phyloP scores from a whole-genome alignment of 75 land plant species.

The Pinus taeda region DNA sequence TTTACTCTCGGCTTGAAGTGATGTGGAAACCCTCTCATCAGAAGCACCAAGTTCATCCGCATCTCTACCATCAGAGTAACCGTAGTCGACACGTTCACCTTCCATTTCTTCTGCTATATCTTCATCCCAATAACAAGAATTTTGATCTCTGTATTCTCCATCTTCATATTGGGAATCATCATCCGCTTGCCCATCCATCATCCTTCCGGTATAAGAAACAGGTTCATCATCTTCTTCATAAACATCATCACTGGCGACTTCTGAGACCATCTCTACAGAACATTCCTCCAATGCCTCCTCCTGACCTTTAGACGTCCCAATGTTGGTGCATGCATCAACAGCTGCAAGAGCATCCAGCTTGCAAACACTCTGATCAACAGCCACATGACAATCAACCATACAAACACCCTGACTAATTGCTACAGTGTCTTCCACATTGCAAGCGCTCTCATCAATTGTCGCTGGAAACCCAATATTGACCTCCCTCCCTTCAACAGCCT shows the following conservation, averaged over 20 bases:
- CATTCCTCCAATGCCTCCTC: constrained; percentile 6
- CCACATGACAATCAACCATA: no score
- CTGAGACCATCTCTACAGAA: background rate
- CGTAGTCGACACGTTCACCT: constrained; percentile 44
- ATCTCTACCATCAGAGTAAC: constrained; percentile 31
- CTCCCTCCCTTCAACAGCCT: no score
- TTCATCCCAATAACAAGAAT: constrained; percentile 25
- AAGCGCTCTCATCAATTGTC: no score
- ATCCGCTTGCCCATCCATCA: background rate
- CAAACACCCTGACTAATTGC: no score
- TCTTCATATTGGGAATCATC: constrained; percentile 38
- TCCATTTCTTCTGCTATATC: constrained; percentile 26
- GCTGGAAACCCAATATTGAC: no score
- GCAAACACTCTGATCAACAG: no score
- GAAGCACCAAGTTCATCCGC: constrained; percentile 8
- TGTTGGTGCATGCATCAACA: background rate
- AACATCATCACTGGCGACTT: background rate
- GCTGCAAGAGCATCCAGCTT: background rate
- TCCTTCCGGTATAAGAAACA: background rate
- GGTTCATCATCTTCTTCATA: background rate
- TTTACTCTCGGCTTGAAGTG: no score
- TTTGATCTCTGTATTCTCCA: constrained; percentile 43
- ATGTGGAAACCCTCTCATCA: background rate
- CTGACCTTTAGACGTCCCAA: background rate
- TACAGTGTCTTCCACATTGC: no score